Base-by-base conservation (phyloP, 1,284 basidiomycete species). In the Fomitopsis betulina region DNA sequence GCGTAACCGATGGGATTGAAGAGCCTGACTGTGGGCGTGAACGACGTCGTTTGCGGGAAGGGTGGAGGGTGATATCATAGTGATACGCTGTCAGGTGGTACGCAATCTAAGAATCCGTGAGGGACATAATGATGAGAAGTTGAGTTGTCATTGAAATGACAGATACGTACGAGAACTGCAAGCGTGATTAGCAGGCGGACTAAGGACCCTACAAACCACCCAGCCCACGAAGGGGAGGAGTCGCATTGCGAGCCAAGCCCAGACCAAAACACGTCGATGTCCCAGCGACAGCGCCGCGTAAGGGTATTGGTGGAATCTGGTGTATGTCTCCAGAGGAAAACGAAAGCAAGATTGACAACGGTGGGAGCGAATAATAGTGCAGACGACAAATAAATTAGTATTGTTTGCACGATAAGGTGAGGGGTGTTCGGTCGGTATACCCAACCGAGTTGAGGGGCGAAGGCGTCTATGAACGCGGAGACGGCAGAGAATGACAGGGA, bases 251-350 rank as follows among this genome's bases (percentile, higher is more conserved):
- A 60, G 21, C 69, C 70, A 1, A 65, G 61, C 17, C 69, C 71
- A 7, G 82, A 78, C 87, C 87, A 90, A 4, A 83, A 71, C 43
- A 85, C 74, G 65, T 90, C 87, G 50, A 89, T 73, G 62, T 86
- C 84, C 73, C 85, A 75, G 43, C 72, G 68, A 62, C 87, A 89
- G 19, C 81, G 76, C 38, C 73, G 69, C n/a, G 61, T 65, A 9
- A 82, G 66, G 57, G 75, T 74, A 57, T 81, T 70, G 37, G 75
- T 72, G 39, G 68, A 43, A 55, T 74, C 68, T 3, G 69, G 45
- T 13, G 78, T 68, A 43, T 72, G 66, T 57, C 72, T 74, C 83
- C 82, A 85, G 7, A 78, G 55, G 52, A 78, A 74, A 52, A 84
- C 73, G 35, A 89, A 69, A 13, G 73, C 76, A 49, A 87, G 60